Evolutionary conservation across 495 filamentous ascomycete genomes (phyloP).

Genomic region (Pseudevernia furfuracea): DNA sequence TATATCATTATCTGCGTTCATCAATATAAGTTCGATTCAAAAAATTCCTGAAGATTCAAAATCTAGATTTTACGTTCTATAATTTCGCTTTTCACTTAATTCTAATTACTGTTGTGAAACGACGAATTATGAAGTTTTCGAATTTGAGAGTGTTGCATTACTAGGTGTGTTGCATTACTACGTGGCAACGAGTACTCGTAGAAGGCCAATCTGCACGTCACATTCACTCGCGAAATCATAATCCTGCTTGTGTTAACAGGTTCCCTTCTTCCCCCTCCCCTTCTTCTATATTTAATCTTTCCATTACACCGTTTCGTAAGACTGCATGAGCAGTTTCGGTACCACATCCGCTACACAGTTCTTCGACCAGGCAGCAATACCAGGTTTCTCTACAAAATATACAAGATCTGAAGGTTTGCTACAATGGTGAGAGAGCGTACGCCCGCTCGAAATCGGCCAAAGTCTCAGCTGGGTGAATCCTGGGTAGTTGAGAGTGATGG

Average conservation of each 20-base stretch:
- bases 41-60: no score
- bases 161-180: no score
- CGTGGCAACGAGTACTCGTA: no score
- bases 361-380: background rate
- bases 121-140: no score
- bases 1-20: no score
- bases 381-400: background rate
- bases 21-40: no score
- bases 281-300: background rate
- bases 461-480: conserved; percentile 30
- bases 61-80: no score
- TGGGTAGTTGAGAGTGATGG: conserved; percentile 35
- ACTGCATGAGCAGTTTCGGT: background rate
- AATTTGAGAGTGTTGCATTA: no score
- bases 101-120: no score
- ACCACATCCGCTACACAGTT: background rate
- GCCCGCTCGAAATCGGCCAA: conserved; percentile 22
- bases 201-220: background rate
- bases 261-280: no score
- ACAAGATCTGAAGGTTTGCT: background rate
- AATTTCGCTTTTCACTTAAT: no score
- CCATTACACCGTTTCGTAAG: background rate
- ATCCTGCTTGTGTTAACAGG: background rate
- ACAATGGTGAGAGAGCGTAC: conserved; percentile 22
- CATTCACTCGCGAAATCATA: background rate